Evolutionary conservation across 2,329 filamentous ascomycete species (phyloP).

Genomic region (Hymenoscyphus linearis): DNA sequence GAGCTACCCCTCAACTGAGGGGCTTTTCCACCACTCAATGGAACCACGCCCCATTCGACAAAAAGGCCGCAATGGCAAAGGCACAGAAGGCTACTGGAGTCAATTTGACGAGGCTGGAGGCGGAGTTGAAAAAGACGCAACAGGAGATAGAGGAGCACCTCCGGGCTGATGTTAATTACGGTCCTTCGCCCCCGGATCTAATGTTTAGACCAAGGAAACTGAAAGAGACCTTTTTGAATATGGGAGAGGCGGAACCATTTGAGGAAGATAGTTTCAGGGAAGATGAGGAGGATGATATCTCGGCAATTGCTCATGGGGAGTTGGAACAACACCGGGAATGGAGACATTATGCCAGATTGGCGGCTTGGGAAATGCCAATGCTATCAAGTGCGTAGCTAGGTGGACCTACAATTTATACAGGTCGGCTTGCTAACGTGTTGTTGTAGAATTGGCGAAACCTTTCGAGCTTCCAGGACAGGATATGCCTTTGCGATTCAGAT

Average conservation of each 20-base stretch:
- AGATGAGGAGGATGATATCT: slow-evolving; percentile 79
- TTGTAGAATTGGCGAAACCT: slow-evolving; percentile 71
- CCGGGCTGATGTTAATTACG: slow-evolving; percentile 10
- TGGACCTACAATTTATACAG: background rate
- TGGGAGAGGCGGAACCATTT: slow-evolving; percentile 28
- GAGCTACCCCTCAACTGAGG: slow-evolving; percentile 21
- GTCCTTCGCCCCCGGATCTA: slow-evolving; percentile 7
- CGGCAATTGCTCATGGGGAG: slow-evolving; percentile 76
- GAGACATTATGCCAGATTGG: slow-evolving; percentile 79
- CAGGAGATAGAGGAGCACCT: slow-evolving; percentile 10
- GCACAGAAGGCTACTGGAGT: background rate
- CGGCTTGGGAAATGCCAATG: slow-evolving; percentile 94
- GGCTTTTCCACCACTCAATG: slow-evolving; percentile 23
- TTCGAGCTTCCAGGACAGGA: slow-evolving; percentile 65
- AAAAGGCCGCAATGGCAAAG: background rate
- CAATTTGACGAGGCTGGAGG: slow-evolving; percentile 5
- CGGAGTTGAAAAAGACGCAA: slow-evolving; percentile 3
- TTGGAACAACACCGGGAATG: slow-evolving; percentile 84
- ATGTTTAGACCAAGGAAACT: slow-evolving; percentile 16
- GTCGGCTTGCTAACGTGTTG: slow-evolving; percentile 15
- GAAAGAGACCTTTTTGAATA: slow-evolving; percentile 32
- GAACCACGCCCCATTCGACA: slow-evolving; percentile 1
- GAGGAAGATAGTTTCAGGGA: slow-evolving; percentile 20
- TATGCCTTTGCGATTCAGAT: slow-evolving; percentile 83
- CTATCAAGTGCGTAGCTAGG: slow-evolving; percentile 64